phyloP scores from a whole-genome alignment of 345 rosid genomes.

The Cochlearia excelsa region DNA sequence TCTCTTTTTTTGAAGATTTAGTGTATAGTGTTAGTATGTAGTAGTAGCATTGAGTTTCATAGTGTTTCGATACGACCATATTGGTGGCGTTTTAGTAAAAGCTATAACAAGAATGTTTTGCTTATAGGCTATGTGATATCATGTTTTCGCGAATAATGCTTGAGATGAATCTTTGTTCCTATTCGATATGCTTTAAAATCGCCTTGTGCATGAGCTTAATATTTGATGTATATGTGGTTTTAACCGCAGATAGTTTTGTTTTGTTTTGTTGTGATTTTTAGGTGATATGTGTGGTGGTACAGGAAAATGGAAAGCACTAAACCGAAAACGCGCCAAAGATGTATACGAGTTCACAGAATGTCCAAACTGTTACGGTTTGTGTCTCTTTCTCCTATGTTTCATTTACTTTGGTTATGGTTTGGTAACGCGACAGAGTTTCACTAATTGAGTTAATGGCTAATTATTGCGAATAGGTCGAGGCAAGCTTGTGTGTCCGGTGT shows the following conservation, averaged over 20 bases:
- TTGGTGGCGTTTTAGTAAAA: neutral
- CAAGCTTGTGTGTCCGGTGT: constrained; percentile 90
- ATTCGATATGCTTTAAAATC: neutral
- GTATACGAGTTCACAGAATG: constrained; percentile 94
- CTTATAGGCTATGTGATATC: too few species aligned
- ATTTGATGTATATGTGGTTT: neutral
- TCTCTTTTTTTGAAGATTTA: neutral
- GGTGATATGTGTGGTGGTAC: constrained; percentile 99
- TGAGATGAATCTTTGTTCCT: neutral
- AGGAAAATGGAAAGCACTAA: constrained; percentile 98
- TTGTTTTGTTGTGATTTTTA: constrained; percentile 31
- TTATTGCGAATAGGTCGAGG: constrained; percentile 66
- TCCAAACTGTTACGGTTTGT: constrained; percentile 88
- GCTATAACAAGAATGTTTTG: too few species aligned
- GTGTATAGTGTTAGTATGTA: too few species aligned
- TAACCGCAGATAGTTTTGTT: neutral
- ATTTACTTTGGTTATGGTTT: neutral
- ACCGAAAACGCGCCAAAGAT: constrained; percentile 92
- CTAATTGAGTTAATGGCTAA: constrained; percentile 5
- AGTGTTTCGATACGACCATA: neutral
- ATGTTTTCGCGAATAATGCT: too few species aligned
- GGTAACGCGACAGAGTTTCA: too few species aligned
- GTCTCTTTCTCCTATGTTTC: constrained; percentile 9
- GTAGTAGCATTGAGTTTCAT: too few species aligned
- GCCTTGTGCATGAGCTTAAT: too few species aligned